These are phyloP conservation scores for Thelephora ganbajun DNA, from an alignment of 768 basidiomycete genomes.

Conservation along the genomic window DNA sequence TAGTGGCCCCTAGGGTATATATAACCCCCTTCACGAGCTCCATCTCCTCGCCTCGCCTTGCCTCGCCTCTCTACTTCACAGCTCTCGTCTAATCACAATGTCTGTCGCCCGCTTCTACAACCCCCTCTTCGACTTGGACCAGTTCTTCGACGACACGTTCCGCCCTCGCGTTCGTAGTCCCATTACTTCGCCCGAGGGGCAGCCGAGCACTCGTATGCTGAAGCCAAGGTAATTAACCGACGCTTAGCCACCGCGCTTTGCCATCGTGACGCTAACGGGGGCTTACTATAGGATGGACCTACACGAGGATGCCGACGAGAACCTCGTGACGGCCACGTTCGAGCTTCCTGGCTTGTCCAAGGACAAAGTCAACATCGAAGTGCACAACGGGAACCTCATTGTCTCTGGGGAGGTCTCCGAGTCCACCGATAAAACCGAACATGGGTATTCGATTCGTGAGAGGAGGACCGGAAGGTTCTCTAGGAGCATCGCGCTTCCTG, in stretches of 20 bases:
- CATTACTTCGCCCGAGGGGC: neutral
- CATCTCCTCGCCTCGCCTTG: neutral
- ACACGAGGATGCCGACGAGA: slow-evolving; percentile 26
- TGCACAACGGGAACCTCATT: slow-evolving; percentile 31
- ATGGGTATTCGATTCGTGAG: slow-evolving; percentile 29
- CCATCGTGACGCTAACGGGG: neutral
- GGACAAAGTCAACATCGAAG: slow-evolving; percentile 31
- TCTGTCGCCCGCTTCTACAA: slow-evolving; percentile 24
- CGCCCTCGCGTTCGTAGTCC: slow-evolving; percentile 6
- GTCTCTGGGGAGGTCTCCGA: slow-evolving; percentile 29
- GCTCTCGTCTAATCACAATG: slow-evolving; percentile 9
- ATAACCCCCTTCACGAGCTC: neutral
- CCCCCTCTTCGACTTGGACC: slow-evolving; percentile 28
- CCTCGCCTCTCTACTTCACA: neutral
- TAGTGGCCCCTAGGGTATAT: too few species aligned
- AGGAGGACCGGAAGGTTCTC: slow-evolving; percentile 34
- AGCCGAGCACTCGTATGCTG: slow-evolving; percentile 1
- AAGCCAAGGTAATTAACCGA: slow-evolving; percentile 8
- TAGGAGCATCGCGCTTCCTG: slow-evolving; percentile 31
- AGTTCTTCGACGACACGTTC: slow-evolving; percentile 27
- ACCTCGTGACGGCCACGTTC: slow-evolving; percentile 34
- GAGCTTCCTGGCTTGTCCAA: slow-evolving; percentile 42
- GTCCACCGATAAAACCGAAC: slow-evolving; percentile 19
- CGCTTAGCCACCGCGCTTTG: neutral
- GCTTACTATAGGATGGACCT: slow-evolving; percentile 27